Evolutionary conservation across 2,329 filamentous ascomycete species (phyloP), one percentile per base, ranked within the genome.

Genomic region (Pestalotiopsis sp.): DNA sequence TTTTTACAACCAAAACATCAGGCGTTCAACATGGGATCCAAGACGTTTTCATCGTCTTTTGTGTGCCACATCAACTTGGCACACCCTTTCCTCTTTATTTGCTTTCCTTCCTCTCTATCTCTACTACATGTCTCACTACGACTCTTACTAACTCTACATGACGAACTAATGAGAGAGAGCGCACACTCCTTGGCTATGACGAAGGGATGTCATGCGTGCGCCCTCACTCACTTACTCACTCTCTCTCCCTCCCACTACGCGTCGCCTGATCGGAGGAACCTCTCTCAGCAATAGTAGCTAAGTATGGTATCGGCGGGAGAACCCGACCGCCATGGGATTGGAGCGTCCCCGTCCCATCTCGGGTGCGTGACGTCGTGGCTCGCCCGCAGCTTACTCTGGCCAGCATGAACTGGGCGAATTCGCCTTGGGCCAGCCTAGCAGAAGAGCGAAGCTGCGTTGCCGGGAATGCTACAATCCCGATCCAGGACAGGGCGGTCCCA

Each of bases 1-100:
- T 92, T 93, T 93, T 93, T 91, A 86, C 90, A 93, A 93, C 91
- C 88, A 92, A 93, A 93, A 92, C 89, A 90, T 87, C 83, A 85
- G 90, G 88, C 88, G 89, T 91, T 93, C 91, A 93, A 93, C 90
- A 88, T 84, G 82, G 88, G 89, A 89, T 89, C 88, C 89, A 90
- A 89, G 87, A 86, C 86, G 85, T 84, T 85, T 84, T 83, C 81
- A 80, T 84, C 84, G 82, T 88, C 83, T 87, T 36, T 80, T 76
- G 84, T 83, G 84, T 83, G 83, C 85, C 85, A 89, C 83, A 87
- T 92, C 89, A 92, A 92, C 90, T 85, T 90, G 87, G 85, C 81
- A 77, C 81, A 82, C 80, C 75, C 76, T 81, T 79, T 80, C 78
- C 45, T 52, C 45, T 52, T 52, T 52, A n/a, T 52, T 52, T 52